These are phyloP conservation scores for Tetraselmis chui DNA, from an alignment of 139 green algal species.

Conservation along the genomic window DNA sequence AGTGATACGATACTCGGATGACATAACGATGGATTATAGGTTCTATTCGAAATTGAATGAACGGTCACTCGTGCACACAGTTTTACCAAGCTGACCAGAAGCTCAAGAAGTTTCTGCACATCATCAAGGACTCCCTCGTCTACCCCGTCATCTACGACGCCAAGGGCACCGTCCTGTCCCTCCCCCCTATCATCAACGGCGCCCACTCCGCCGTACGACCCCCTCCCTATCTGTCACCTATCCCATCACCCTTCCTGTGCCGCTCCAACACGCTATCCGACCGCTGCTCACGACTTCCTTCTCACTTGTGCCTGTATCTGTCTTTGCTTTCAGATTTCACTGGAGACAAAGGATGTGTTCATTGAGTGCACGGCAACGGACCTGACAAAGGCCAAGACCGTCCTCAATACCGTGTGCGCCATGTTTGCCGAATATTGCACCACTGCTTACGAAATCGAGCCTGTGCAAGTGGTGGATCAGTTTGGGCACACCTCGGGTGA, in stretches of 20 bases:
- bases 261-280: no score
- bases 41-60: no score
- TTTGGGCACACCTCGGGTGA: slow-evolving; percentile 45
- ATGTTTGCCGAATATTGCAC: slow-evolving; percentile 66
- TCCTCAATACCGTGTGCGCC: slow-evolving; percentile 63
- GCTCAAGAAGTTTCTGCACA: slow-evolving; percentile 90
- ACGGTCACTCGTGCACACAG: no score
- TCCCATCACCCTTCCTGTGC: not conserved
- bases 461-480: slow-evolving; percentile 84
- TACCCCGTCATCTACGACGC: slow-evolving; percentile 94
- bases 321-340: slow-evolving; percentile 78
- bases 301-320: no score
- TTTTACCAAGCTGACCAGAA: slow-evolving; percentile 66
- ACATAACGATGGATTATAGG: no score
- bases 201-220: slow-evolving; percentile 65
- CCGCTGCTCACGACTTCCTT: no score
- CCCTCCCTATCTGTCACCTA: not conserved
- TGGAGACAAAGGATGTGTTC: slow-evolving; percentile 90
- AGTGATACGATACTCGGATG: no score
- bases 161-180: slow-evolving; percentile 81
- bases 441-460: slow-evolving; percentile 85
- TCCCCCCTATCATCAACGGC: slow-evolving; percentile 97
- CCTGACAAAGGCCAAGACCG: slow-evolving; percentile 90
- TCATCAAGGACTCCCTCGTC: slow-evolving; percentile 88
- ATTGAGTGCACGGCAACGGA: slow-evolving; percentile 98